A percentile compares a stretch with the other conserved stretches of the same genome.
Conservation (phyloP, 306 rosid species). For the Prinsepia uniflora region DNA sequence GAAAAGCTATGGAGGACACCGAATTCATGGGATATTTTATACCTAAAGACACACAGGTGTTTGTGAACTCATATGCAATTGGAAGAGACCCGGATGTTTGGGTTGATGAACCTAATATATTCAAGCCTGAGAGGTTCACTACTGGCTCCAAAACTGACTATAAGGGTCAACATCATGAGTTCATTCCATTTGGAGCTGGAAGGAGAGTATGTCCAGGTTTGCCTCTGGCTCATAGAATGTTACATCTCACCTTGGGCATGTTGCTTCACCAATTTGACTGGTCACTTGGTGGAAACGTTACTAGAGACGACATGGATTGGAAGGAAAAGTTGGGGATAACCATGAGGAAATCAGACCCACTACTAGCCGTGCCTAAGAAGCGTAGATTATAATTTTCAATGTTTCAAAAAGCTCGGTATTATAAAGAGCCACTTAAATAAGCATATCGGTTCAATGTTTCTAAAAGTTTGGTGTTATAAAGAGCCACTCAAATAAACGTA, state of each 20-base stretch:
- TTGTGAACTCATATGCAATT: slow-evolving; percentile 56
- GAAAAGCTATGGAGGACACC: slow-evolving; percentile 36
- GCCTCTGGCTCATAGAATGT: slow-evolving; percentile 40
- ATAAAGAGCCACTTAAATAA: no score
- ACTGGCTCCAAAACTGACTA: slow-evolving; percentile 27
- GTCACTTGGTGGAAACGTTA: slow-evolving; percentile 28
- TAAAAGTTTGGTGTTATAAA: no score
- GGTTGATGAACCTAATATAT: slow-evolving; percentile 28
- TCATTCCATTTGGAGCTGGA: slow-evolving; percentile 49
- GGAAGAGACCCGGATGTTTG: slow-evolving; percentile 58
- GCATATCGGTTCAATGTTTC: no score
- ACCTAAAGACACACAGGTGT: slow-evolving; percentile 51
- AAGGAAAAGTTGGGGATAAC: slow-evolving; percentile 36
- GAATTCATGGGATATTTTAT: slow-evolving; percentile 38
- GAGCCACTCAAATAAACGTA: no score
- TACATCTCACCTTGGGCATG: slow-evolving; percentile 38
- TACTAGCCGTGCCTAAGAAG: slow-evolving; percentile 34
- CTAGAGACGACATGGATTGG: slow-evolving; percentile 28
- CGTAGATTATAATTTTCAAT: background rate
- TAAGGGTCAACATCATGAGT: slow-evolving; percentile 41
- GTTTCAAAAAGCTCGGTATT: no score
- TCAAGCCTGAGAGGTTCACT: slow-evolving; percentile 48
- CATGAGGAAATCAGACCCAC: slow-evolving; percentile 36
- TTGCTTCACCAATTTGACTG: slow-evolving; percentile 51
- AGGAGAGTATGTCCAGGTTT: slow-evolving; percentile 51